A percentile compares a stretch with the other conserved stretches of the same genome.
phyloP scores from a whole-genome alignment of 345 rosid genomes.

The Hibiscus syriacus region DNA sequence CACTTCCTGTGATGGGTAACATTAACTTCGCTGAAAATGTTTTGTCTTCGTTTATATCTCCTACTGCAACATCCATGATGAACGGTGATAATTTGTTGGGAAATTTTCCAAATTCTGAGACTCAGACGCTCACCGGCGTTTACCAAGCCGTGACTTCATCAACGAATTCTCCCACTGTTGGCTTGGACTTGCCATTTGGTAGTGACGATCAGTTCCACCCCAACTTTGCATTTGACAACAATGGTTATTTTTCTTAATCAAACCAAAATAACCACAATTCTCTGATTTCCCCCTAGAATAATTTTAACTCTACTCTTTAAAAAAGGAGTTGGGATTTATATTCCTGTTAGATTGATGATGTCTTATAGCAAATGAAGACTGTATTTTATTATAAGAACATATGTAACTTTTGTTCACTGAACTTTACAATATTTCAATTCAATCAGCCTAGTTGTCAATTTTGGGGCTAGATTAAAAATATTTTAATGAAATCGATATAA shows the following conservation, averaged over 20 bases:
- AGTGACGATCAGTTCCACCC: constrained; percentile 28
- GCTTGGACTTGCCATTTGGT: constrained; percentile 34
- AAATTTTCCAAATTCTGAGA: constrained; percentile 17
- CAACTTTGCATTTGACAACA: constrained; percentile 33
- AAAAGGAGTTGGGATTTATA: not conserved
- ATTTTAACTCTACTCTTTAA: not conserved
- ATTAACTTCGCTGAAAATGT: constrained; percentile 13
- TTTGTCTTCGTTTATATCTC: constrained; percentile 20
- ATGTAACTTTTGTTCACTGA: not conserved
- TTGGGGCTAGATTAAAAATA: too few relatives aligned
- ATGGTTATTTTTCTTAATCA: constrained; percentile 20
- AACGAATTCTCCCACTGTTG: constrained; percentile 34
- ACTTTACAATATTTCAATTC: too few relatives aligned
- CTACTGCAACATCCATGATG: constrained; percentile 22
- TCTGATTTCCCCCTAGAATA: not conserved
- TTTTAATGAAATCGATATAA: too few relatives aligned
- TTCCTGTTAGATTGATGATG: not conserved
- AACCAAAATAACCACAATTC: not conserved
- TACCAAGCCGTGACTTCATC: constrained; percentile 24
- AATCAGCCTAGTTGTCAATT: too few relatives aligned
- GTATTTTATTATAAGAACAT: too few relatives aligned
- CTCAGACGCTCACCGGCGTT: constrained; percentile 8
- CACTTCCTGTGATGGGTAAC: not conserved
- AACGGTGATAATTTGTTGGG: not conserved
- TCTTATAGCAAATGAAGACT: not conserved